Conservation (phyloP, 768 basidiomycete species). For the Pulveroboletus sp. region DNA sequence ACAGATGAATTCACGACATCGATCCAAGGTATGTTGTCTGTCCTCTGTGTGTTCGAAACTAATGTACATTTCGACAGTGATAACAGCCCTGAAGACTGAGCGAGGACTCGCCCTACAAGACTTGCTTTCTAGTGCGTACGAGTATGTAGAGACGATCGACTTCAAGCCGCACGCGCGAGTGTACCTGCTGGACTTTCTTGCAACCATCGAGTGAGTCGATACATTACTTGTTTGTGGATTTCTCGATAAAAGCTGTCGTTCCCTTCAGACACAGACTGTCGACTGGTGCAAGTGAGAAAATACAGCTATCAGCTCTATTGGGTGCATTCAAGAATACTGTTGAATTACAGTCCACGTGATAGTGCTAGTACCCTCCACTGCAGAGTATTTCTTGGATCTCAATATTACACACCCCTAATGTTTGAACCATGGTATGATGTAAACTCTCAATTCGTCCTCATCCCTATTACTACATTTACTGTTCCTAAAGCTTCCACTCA, state of each 20-base stretch:
- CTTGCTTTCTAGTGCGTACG: constrained; percentile 86
- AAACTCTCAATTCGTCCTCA: no score
- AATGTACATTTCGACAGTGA: constrained; percentile 54
- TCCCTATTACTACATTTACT: no score
- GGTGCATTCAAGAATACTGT: constrained; percentile 94
- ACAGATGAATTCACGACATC: constrained; percentile 92
- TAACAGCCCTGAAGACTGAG: constrained; percentile 82
- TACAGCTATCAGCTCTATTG: constrained; percentile 88
- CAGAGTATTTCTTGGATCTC: no score
- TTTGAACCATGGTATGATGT: no score
- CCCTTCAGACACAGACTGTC: constrained; percentile 78
- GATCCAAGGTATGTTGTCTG: constrained; percentile 61
- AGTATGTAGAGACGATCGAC: constrained; percentile 84
- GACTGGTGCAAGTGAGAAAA: constrained; percentile 90
- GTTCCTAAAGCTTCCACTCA: background rate
- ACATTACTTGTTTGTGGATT: background rate
- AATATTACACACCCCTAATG: no score
- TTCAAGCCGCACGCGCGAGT: constrained; percentile 83
- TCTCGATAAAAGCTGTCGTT: background rate
- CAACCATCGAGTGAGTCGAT: constrained; percentile 85
- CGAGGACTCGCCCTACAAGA: constrained; percentile 95
- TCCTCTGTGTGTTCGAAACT: background rate
- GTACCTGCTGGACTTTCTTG: constrained; percentile 89
- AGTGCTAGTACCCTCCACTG: background rate
- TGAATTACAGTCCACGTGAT: constrained; percentile 58